Evolutionary conservation across 306 rosid species (phyloP).

Genomic region (Ormosia semicastrata): DNA sequence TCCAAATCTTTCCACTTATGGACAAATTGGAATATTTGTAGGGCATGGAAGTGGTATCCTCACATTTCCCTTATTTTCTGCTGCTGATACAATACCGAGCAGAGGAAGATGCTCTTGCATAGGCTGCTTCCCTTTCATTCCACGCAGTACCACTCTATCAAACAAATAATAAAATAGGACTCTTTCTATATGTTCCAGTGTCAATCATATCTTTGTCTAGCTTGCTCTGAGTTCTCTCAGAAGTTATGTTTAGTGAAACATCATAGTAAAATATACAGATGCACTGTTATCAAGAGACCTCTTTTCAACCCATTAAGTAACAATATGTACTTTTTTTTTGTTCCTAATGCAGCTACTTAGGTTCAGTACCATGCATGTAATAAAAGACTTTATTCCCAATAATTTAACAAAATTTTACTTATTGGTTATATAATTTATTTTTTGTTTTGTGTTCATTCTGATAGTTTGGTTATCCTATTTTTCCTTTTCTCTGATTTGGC

Average conservation of each 20-base stretch:
- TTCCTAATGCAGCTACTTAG: constrained; percentile 9
- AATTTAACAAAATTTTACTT: not conserved
- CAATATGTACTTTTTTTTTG: not conserved
- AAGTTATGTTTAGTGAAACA: not conserved
- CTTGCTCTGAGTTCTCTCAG: not conserved
- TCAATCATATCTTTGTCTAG: constrained; percentile 12
- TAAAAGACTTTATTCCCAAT: not conserved
- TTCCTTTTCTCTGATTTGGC: not conserved
- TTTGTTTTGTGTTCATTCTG: not conserved
- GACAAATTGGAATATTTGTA: not conserved
- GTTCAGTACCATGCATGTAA: not conserved
- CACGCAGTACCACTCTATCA: constrained; percentile 5
- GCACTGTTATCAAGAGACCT: not conserved
- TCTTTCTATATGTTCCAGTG: not conserved
- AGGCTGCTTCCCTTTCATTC: not conserved
- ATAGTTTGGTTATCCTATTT: not conserved
- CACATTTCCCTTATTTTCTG: not conserved
- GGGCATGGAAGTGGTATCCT: not conserved
- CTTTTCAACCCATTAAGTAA: not conserved
- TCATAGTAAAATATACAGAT: not conserved
- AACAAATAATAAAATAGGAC: not conserved
- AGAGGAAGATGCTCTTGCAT: not conserved
- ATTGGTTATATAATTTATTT: not conserved
- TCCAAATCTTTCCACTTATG: not conserved
- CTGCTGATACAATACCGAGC: not conserved